Percentiles rank a stretch among this genome's conserved stretches.
Evolutionary conservation across 805 yeast species (phyloP).

Genomic region (Lipomyces starkeyi): DNA sequence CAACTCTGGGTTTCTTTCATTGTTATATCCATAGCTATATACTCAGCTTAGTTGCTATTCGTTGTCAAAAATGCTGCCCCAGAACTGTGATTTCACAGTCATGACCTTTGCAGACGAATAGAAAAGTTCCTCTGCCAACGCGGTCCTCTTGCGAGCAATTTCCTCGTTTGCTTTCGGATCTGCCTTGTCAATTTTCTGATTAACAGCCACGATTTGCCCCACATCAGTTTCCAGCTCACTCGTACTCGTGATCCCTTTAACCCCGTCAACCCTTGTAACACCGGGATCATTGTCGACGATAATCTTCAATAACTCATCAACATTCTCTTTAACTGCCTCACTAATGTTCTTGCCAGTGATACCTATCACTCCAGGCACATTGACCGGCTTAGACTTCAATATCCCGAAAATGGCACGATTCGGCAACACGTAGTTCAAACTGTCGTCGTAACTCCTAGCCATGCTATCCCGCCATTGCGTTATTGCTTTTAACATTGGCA

Average conservation of each 20-base stretch:
- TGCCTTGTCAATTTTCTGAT: neutral
- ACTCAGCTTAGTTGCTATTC: neutral
- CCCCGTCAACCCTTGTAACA: neutral
- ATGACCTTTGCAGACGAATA: neutral
- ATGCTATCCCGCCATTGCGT: slow-evolving; percentile 81
- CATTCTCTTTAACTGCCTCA: slow-evolving; percentile 18
- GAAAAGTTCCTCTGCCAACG: slow-evolving; percentile 21
- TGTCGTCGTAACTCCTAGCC: slow-evolving; percentile 83
- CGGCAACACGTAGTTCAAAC: slow-evolving; percentile 81
- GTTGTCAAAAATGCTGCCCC: slow-evolving; percentile 21
- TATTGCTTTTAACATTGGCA: slow-evolving; percentile 62
- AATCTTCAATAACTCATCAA: slow-evolving; percentile 16
- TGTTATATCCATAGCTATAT: neutral
- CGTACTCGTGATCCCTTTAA: neutral
- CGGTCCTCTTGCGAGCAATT: slow-evolving; percentile 9
- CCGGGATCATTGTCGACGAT: neutral
- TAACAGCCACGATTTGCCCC: neutral
- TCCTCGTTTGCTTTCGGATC: slow-evolving; percentile 11
- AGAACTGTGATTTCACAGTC: slow-evolving; percentile 17
- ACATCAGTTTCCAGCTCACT: neutral
- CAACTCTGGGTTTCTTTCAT: neutral
- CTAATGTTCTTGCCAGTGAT: slow-evolving; percentile 47
- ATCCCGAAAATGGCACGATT: slow-evolving; percentile 74
- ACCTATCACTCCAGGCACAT: slow-evolving; percentile 59
- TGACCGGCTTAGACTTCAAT: slow-evolving; percentile 63